Conservation (phyloP, 78 protist species). For the Dictyostelium citrinum region DNA sequence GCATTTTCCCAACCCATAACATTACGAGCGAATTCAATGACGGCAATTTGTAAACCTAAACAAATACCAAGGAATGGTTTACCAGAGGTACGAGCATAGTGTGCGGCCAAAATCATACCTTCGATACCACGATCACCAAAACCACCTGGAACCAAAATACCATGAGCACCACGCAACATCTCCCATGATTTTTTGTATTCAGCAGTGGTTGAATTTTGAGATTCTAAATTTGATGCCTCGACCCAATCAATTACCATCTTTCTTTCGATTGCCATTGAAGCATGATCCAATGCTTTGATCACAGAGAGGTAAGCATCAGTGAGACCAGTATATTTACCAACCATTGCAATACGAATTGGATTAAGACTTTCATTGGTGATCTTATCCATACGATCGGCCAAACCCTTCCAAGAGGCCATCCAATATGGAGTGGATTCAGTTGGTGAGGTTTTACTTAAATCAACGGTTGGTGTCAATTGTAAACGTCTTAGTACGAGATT, state of each 20-base stretch:
- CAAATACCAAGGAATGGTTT: slow-evolving; percentile 97
- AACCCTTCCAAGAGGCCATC: slow-evolving; percentile 56
- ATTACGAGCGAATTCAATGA: slow-evolving; percentile 90
- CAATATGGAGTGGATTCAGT: slow-evolving; percentile 22
- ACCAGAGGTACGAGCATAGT: slow-evolving; percentile 89
- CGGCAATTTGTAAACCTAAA: slow-evolving; percentile 97
- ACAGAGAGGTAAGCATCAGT: slow-evolving; percentile 94
- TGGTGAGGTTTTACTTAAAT: neutral
- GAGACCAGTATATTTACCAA: slow-evolving; percentile 95
- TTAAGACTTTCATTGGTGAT: slow-evolving; percentile 37
- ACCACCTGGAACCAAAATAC: slow-evolving; percentile 99
- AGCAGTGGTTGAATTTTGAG: neutral
- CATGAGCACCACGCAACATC: slow-evolving; percentile 67
- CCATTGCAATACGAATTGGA: slow-evolving; percentile 84
- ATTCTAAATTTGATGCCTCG: slow-evolving; percentile 73
- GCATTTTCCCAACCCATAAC: slow-evolving; percentile 84
- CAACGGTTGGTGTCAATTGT: slow-evolving; percentile 28
- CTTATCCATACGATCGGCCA: slow-evolving; percentile 73
- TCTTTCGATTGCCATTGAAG: slow-evolving; percentile 77
- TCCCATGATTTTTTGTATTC: slow-evolving; percentile 73
- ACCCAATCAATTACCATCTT: slow-evolving; percentile 85
- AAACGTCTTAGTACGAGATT: slow-evolving; percentile 36
- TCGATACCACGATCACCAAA: slow-evolving; percentile 97
- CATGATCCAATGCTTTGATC: slow-evolving; percentile 91
- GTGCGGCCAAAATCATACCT: slow-evolving; percentile 91